These are phyloP conservation scores for Phaeodactylum tricornutum DNA, from an alignment of 108 stramenopile species.

Conservation along the genomic window DNA sequence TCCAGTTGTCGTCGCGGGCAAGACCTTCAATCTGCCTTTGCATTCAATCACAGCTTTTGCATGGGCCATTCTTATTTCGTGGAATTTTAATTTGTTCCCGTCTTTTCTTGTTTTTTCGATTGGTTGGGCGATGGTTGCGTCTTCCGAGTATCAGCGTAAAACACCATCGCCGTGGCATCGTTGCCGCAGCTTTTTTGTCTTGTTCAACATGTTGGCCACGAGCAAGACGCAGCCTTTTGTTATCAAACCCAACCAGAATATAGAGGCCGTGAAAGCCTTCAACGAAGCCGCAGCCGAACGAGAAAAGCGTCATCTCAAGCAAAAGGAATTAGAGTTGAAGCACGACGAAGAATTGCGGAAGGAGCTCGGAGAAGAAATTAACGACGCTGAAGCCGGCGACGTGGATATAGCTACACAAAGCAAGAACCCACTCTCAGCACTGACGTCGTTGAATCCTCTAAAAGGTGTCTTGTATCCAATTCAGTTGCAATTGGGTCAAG, in stretches of 20 bases:
- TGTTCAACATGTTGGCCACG: neutral
- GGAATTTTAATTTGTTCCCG: conserved; percentile 41
- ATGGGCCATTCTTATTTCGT: conserved; percentile 30
- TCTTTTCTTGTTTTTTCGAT: conserved; percentile 39
- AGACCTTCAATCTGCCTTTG: too few species aligned
- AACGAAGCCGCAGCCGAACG: conserved; percentile 29
- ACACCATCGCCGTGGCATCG: conserved; percentile 67
- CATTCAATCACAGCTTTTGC: conserved; percentile 49
- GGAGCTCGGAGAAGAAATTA: conserved; percentile 35
- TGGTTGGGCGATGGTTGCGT: conserved; percentile 70
- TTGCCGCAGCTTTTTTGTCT: conserved; percentile 28
- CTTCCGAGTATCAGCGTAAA: conserved; percentile 31
- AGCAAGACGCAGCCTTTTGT: neutral
- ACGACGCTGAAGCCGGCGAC: conserved; percentile 39
- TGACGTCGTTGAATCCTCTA: conserved; percentile 33
- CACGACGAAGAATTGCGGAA: conserved; percentile 23
- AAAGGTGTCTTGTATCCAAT: conserved; percentile 41
- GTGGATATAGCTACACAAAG: conserved; percentile 44
- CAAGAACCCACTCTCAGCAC: conserved; percentile 18
- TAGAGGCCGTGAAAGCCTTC: conserved; percentile 2
- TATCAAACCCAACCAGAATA: conserved; percentile 3
- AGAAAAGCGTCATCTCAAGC: conserved; percentile 37
- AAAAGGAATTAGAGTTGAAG: conserved; percentile 9
- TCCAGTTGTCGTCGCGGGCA: too few species aligned
- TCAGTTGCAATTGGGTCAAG: conserved; percentile 43